Evolutionary conservation across 805 yeast species (phyloP).

Genomic region (Cyberlindnera samutprakarnensis): DNA sequence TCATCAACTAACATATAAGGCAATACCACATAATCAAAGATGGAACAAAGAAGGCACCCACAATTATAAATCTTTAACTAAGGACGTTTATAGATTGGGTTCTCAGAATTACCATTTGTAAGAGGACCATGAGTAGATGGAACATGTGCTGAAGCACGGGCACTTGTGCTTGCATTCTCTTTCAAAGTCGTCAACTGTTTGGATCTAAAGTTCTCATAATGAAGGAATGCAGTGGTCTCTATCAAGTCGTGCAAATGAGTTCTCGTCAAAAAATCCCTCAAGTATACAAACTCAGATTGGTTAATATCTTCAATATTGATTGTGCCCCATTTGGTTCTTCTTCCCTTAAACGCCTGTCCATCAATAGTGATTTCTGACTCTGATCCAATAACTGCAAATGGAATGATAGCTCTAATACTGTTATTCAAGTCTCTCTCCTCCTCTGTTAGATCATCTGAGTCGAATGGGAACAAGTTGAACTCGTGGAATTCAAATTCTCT

Average conservation of each 20-base stretch:
- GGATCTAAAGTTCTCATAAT: conserved; percentile 89
- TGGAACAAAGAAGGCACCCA: no score
- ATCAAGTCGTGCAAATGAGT: conserved; percentile 94
- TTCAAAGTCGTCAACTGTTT: conserved; percentile 91
- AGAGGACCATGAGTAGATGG: conserved; percentile 11
- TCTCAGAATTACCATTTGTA: conserved; percentile 7
- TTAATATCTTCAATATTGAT: conserved; percentile 89
- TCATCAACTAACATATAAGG: no score
- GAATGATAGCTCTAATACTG: conserved; percentile 70
- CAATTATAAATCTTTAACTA: not conserved
- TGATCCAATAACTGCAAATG: conserved; percentile 93
- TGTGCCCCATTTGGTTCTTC: conserved; percentile 91
- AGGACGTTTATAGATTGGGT: conserved; percentile 18
- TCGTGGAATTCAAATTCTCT: conserved; percentile 66
- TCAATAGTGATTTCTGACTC: conserved; percentile 67
- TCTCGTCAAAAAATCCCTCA: conserved; percentile 90
- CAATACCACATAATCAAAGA: no score
- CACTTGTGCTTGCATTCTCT: conserved; percentile 58
- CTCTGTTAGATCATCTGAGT: conserved; percentile 56
- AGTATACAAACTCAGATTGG: conserved; percentile 92
- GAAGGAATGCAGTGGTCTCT: conserved; percentile 81
- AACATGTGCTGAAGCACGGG: conserved; percentile 28
- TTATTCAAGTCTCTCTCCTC: conserved; percentile 69
- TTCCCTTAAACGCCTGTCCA: conserved; percentile 80
- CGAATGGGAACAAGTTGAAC: conserved; percentile 80